Base-by-base conservation (phyloP, 2,329 filamentous ascomycete genomes). In the Bisporella sp. region DNA sequence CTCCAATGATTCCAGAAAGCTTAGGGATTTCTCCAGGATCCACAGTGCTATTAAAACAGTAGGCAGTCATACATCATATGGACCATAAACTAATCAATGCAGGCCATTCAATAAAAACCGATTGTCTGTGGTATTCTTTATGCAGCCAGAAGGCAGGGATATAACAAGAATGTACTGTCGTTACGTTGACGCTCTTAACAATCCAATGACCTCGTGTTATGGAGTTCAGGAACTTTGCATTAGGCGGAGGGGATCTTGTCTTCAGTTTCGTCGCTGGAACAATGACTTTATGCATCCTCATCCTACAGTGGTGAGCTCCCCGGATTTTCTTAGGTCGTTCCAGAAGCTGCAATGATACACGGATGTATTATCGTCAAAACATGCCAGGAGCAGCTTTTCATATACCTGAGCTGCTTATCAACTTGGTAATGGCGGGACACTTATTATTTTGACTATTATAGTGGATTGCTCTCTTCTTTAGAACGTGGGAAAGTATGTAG, bases 401-500 rank as follows among this genome's bases (percentile, higher is more conserved):
- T 21, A 3, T 21, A 21, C 21, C 21, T 21, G 21, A 21, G 21
- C 21, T 21, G 21, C 21, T 21, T 21, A 21, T 21, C 21, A 21
- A 21, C 21, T 21, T 21, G 21, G 21, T 3, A 21, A 21, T 21
- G 21, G 21, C 21, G 21, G 21, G 21, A 21, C 21, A 21, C 21
- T 21, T 21, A 21, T 21, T 21, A 21, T 21, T 21, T 21, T 21
- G 21, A 21, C 21, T 21, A 21, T 21, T 21, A n/a, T n/a, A 37
- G 35, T 84, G 80, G 80, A 75, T 76, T 1, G 70, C 66, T 4
- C 63, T 84, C 5, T 75, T 70, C 51, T 83, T 83, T 53, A 64
- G 75, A 50, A 81, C 77, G 1, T 83, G 77, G 77, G 80, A 83
- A 70, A 77, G 79, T 79, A 58, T n/a, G 35, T 37, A 37, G 35